Evolutionary conservation across 371 early-diverging fungal genomes (phyloP), one percentile per base, ranked within the genome.

Genomic region (Cokeromyces recurvatus): DNA sequence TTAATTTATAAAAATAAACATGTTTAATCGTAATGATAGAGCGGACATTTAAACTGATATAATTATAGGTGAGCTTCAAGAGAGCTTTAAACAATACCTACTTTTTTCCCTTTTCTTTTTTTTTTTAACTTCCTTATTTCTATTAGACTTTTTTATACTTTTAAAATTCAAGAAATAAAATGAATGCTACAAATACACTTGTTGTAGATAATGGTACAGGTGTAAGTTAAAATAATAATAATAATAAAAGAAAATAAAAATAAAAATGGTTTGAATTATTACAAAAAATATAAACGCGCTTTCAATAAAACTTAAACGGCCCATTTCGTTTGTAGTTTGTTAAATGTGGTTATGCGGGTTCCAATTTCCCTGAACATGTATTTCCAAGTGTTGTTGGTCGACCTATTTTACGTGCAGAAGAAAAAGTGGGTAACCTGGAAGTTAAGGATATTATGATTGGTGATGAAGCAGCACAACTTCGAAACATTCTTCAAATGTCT

Each of bases 391-490:
- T 98, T 3, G 94, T 98, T 4, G 97, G 97, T 24, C 82, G 97
- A 23, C 98, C 98, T 45, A 96, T 95, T 64, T 78, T 96, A 49
- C 93, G 97, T 49, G 95, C 95, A 24, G 97, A 97, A 68, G 95
- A 96, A 55, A 70, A 71, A 43, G 74, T 87, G 31, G 86, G 90
- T 27, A 84, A 94, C 45, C 68, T 83, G 4, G 53, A 64, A 50
- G 78, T 93, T 37, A 91, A 90, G 62, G 97, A 97, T 63, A 91
- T 97, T 58, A 95, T 95, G 88, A 90, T 97, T 34, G 98, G 98
- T 19, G 94, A 92, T 51, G 97, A 98, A 64, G 98, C 97, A 19
- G 89, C 94, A 16, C 86, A 82, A 24, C 65, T 91, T 20, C 84
- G 97, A 16, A 78, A 86, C 45, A 86, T 86, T 57, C 79, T 98